phyloP scores from a whole-genome alignment of 2,329 filamentous ascomycete genomes.

The Sporothrix dimorphospora region DNA sequence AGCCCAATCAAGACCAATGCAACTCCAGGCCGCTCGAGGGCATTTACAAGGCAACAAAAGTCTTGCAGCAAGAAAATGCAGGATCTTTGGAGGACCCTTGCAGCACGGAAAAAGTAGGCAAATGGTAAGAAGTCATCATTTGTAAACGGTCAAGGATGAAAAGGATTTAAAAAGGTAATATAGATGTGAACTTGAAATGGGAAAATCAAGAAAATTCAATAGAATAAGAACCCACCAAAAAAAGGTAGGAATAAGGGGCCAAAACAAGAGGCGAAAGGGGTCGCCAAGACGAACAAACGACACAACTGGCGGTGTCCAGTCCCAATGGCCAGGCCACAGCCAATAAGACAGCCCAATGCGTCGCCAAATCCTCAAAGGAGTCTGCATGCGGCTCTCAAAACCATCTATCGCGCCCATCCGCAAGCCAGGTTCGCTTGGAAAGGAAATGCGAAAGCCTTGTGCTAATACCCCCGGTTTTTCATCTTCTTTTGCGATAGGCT shows the following conservation, averaged over 20 bases:
- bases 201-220: not conserved
- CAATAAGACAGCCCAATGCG: not conserved
- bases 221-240: no score
- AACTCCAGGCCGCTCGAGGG: not conserved
- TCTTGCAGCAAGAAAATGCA: not conserved
- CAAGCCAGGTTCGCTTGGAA: not conserved
- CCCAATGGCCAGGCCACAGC: not conserved
- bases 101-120: not conserved
- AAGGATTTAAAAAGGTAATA: not conserved
- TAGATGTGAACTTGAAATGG: not conserved
- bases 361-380: not conserved
- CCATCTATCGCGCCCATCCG: not conserved
- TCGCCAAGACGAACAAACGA: not conserved
- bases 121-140: not conserved
- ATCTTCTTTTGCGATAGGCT: not conserved
- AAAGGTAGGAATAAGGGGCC: not conserved
- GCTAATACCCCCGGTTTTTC: not conserved
- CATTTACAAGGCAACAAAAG: not conserved
- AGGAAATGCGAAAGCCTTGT: not conserved
- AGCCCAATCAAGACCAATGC: not conserved
- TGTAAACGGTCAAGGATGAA: not conserved
- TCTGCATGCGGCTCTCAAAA: not conserved
- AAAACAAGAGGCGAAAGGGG: constrained; percentile 16
- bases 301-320: not conserved
- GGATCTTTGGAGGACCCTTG: no score